phyloP scores from a whole-genome alignment of 1,284 basidiomycete genomes.

The Exsudoporus floridanus region DNA sequence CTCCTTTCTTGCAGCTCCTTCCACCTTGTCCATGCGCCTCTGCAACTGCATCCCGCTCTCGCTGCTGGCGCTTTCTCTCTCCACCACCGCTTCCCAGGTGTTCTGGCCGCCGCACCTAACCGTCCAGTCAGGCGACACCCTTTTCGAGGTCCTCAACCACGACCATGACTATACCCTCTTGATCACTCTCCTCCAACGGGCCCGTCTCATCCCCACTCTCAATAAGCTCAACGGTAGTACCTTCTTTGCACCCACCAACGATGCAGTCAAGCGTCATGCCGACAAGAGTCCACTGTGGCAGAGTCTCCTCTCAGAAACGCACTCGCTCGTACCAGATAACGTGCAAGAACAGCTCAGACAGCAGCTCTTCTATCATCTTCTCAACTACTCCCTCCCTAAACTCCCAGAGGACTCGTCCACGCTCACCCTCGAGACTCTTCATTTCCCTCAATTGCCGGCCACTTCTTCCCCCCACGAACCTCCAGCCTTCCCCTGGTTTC shows the following conservation, averaged over 20 bases:
- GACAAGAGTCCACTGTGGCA: conserved; percentile 50
- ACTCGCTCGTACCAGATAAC: conserved; percentile 63
- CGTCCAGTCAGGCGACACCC: conserved; percentile 40
- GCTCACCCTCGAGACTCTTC: conserved; percentile 60
- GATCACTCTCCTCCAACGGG: conserved; percentile 78
- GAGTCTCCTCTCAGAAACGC: conserved; percentile 41
- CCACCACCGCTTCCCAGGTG: conserved; percentile 34
- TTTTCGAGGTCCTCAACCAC: conserved; percentile 76
- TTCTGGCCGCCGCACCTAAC: conserved; percentile 26
- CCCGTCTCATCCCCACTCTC: conserved; percentile 88
- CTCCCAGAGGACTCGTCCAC: conserved; percentile 45
- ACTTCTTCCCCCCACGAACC: conserved; percentile 61
- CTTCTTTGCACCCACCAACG: conserved; percentile 94
- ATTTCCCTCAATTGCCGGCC: conserved; percentile 60
- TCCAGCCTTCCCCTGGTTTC: conserved; percentile 83
- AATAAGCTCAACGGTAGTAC: conserved; percentile 83
- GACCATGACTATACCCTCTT: conserved; percentile 83
- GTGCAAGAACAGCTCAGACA: conserved; percentile 83
- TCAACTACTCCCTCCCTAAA: conserved; percentile 76
- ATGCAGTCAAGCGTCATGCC: conserved; percentile 68
- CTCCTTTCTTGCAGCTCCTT: conserved; percentile 7
- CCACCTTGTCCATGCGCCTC: conserved; percentile 36
- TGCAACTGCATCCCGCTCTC: conserved; percentile 38
- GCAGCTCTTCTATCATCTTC: conserved; percentile 91
- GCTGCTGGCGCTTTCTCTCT: conserved; percentile 36